These are phyloP conservation scores for Talaromyces sp. DNA, from an alignment of 2,329 filamentous ascomycete species.

Conservation along the genomic window DNA sequence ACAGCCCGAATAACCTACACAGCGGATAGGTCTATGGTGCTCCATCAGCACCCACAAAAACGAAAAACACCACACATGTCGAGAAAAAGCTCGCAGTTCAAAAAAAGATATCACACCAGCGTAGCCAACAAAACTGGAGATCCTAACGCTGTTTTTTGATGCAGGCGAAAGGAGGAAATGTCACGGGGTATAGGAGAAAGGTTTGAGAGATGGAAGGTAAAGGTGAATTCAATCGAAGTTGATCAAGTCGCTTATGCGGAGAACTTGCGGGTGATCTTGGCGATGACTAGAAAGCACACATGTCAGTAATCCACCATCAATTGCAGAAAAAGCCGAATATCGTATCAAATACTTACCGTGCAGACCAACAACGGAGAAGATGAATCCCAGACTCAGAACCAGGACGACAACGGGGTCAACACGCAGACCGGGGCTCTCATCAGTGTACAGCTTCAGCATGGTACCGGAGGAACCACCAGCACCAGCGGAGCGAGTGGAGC, in stretches of 20 bases:
- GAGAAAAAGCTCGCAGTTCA: slow-evolving; percentile 14
- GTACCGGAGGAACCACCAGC: slow-evolving; percentile 96
- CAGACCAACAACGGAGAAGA: slow-evolving; percentile 96
- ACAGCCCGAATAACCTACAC: slow-evolving; percentile 27
- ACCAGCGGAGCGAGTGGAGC: slow-evolving; percentile 88
- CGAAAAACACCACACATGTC: slow-evolving; percentile 27
- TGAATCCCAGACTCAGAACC: slow-evolving; percentile 95
- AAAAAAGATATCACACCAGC: slow-evolving; percentile 21
- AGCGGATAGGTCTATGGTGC: slow-evolving; percentile 35
- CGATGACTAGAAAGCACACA: slow-evolving; percentile 70
- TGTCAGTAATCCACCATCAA: slow-evolving; percentile 11
- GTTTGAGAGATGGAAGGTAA: slow-evolving; percentile 11
- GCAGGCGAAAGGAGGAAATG: slow-evolving; percentile 21
- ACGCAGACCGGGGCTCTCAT: slow-evolving; percentile 95
- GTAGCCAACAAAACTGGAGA: slow-evolving; percentile 13
- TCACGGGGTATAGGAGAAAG: slow-evolving; percentile 30
- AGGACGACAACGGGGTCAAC: slow-evolving; percentile 97
- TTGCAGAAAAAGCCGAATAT: background rate
- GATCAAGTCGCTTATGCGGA: slow-evolving; percentile 50
- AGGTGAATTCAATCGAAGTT: slow-evolving; percentile 6
- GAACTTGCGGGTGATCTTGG: slow-evolving; percentile 91
- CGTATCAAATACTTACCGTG: slow-evolving; percentile 71
- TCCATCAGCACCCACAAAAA: slow-evolving; percentile 22
- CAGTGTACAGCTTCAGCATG: slow-evolving; percentile 98
- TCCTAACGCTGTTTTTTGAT: slow-evolving; percentile 14